These are phyloP conservation scores for Scopulariopsis brevicaulis DNA, from an alignment of 2,329 filamentous ascomycete genomes.

Conservation along the genomic window DNA sequence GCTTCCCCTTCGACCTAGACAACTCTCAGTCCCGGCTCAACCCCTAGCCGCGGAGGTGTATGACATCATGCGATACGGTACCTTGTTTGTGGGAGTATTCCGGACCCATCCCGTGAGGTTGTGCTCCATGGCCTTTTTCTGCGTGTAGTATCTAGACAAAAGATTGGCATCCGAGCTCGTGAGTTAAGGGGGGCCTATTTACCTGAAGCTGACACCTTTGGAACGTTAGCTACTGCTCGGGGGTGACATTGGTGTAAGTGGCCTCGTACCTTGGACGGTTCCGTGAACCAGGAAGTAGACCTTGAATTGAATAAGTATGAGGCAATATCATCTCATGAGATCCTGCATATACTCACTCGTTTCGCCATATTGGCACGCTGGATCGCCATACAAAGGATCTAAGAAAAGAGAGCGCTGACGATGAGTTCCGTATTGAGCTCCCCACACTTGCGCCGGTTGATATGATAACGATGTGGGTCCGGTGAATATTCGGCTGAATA, in stretches of 20 bases:
- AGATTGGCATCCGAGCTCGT: not conserved
- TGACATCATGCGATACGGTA: slow-evolving; percentile 11
- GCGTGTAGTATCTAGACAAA: slow-evolving; percentile 38
- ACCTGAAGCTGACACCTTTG: slow-evolving; percentile 46
- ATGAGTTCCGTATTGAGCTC: not conserved
- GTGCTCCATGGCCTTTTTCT: slow-evolving; percentile 35
- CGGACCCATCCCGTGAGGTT: slow-evolving; percentile 50
- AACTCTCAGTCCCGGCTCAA: not conserved
- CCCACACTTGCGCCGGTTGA: not conserved
- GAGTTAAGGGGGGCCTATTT: slow-evolving; percentile 6
- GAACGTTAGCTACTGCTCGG: not conserved
- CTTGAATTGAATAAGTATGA: slow-evolving; percentile 18
- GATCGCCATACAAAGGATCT: not conserved
- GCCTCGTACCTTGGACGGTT: slow-evolving; percentile 50
- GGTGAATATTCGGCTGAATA: not conserved
- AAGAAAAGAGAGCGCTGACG: not conserved
- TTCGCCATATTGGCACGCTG: slow-evolving; percentile 16
- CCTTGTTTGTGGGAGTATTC: slow-evolving; percentile 46
- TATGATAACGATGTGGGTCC: not conserved
- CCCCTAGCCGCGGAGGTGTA: not conserved
- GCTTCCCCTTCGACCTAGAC: slow-evolving; percentile 80
- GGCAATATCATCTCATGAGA: not conserved
- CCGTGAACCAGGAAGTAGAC: slow-evolving; percentile 56
- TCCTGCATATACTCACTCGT: slow-evolving; percentile 16
- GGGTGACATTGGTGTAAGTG: not conserved